Conservation (phyloP, 2,329 filamentous ascomycete genomes). For the Alternaria alternata region DNA sequence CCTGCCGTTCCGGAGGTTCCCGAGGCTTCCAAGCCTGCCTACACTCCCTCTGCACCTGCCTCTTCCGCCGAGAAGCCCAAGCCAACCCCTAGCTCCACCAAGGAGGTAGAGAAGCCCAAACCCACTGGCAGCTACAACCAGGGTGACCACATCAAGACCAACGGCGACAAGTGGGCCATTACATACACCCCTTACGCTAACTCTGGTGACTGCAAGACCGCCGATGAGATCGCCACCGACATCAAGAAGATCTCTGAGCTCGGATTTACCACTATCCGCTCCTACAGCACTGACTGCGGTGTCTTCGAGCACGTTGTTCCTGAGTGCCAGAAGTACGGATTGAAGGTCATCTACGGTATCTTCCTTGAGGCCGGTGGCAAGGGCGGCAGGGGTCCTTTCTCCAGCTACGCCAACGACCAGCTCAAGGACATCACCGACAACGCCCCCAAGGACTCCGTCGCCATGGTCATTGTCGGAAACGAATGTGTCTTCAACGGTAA, state of each 20-base stretch:
- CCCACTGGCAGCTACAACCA: conserved; percentile 36
- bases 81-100: conserved; percentile 32
- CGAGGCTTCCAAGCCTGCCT: not conserved
- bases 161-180: conserved; percentile 58
- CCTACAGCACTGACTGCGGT: conserved; percentile 93
- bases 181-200: conserved; percentile 59
- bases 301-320: conserved; percentile 77
- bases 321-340: conserved; percentile 70
- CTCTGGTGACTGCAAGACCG: conserved; percentile 55
- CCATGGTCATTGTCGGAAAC: conserved; percentile 87
- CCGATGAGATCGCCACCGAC: conserved; percentile 50
- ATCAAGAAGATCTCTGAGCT: conserved; percentile 54
- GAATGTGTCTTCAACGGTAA: conserved; percentile 83
- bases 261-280: conserved; percentile 72
- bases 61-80: conserved; percentile 19
- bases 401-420: conserved; percentile 72
- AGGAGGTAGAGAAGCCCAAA: conserved; percentile 38
- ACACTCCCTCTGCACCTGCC: not conserved
- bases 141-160: conserved; percentile 47
- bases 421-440: conserved; percentile 72
- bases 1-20: not conserved
- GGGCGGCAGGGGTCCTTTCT: conserved; percentile 53
- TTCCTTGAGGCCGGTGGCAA: conserved; percentile 73
- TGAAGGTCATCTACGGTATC: conserved; percentile 87
- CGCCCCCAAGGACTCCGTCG: conserved; percentile 77